Percentiles rank a stretch among this genome's conserved stretches.
These are phyloP conservation scores for Rhodotorula toruloides DNA, from an alignment of 768 basidiomycete species.

Conservation along the genomic window DNA sequence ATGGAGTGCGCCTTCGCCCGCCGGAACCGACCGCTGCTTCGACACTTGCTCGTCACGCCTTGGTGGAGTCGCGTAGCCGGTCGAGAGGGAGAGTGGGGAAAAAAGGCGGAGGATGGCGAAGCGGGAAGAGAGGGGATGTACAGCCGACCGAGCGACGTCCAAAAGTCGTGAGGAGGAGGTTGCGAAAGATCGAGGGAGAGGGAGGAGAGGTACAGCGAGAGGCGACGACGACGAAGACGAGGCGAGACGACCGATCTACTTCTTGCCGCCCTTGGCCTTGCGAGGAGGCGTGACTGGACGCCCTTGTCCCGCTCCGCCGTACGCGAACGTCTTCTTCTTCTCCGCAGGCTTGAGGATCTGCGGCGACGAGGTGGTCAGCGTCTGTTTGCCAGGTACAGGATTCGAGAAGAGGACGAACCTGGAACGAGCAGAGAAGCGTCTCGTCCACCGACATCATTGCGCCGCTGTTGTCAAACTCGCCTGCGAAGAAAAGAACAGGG, in stretches of 20 bases:
- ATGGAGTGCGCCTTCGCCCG: not conserved
- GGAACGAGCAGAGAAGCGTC: slow-evolving; percentile 95
- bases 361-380: not conserved
- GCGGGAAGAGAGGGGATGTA: not conserved
- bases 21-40: no score
- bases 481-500: slow-evolving; percentile 63
- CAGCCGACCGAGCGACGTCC: not conserved
- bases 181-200: not conserved
- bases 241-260: slow-evolving; percentile 15
- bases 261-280: slow-evolving; percentile 87
- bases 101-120: no score
- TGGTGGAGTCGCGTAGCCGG: no score
- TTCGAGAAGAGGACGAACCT: slow-evolving; percentile 54
- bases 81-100: no score
- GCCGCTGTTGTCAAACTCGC: slow-evolving; percentile 97
- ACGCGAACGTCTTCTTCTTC: slow-evolving; percentile 80
- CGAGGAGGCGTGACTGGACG: slow-evolving; percentile 91
- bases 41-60: no score
- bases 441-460: slow-evolving; percentile 99
- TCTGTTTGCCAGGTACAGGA: not conserved
- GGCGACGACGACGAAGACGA: no score
- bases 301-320: slow-evolving; percentile 66
- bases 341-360: slow-evolving; percentile 98
- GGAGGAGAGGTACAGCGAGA: not conserved
- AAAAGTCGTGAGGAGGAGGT: not conserved